Conservation (phyloP, 371 early-diverging fungal species). For the Rhizopus arrhizus region DNA sequence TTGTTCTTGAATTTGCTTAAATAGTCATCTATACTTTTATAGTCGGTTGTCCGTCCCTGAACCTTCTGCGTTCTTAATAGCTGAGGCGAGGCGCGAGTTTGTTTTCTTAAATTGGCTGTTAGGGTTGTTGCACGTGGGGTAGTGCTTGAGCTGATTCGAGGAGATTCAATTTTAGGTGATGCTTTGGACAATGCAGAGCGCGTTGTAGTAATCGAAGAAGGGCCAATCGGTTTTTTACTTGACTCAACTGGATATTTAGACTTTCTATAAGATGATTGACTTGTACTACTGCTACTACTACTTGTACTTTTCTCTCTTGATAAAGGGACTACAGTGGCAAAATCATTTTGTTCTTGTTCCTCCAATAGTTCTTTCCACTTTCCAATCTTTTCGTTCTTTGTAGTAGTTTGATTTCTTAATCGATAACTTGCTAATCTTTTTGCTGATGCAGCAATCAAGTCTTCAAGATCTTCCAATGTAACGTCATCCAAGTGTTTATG, state of each 20-base stretch:
- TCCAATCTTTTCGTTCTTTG: slow-evolving; percentile 13
- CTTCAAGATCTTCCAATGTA: slow-evolving; percentile 48
- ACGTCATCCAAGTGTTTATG: slow-evolving; percentile 42
- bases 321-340: neutral
- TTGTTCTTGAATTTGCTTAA: slow-evolving; percentile 22
- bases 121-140: slow-evolving; percentile 25
- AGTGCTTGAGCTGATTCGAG: slow-evolving; percentile 31
- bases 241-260: slow-evolving; percentile 3
- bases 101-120: slow-evolving; percentile 17
- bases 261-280: neutral
- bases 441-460: slow-evolving; percentile 52
- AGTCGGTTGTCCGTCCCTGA: neutral
- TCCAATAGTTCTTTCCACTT: slow-evolving; percentile 23
- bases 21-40: slow-evolving; percentile 15
- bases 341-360: neutral
- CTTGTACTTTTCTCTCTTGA: no score
- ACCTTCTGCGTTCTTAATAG: neutral
- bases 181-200: slow-evolving; percentile 29
- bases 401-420: slow-evolving; percentile 21
- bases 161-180: slow-evolving; percentile 37
- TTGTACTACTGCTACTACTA: neutral
- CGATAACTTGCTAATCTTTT: slow-evolving; percentile 45
- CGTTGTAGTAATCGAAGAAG: slow-evolving; percentile 14
- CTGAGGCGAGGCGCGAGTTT: slow-evolving; percentile 13
- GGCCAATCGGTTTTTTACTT: neutral